A percentile compares a stretch with the other conserved stretches of the same genome.
Evolutionary conservation across 192 early-diverging fungal genomes (phyloP).

Genomic region (Dispira simplex): DNA sequence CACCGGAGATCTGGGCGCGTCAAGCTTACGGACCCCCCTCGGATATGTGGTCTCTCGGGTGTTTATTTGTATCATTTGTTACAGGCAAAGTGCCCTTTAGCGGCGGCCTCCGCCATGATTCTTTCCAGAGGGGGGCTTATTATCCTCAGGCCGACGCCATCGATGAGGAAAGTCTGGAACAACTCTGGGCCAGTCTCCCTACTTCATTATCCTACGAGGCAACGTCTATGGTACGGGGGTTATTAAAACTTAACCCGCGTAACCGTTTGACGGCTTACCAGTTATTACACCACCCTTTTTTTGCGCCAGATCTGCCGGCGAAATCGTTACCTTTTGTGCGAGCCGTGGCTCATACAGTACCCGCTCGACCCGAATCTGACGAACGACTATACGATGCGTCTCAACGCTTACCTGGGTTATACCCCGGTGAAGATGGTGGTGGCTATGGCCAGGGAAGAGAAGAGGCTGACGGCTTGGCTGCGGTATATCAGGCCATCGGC

Average conservation of each 20-base stretch:
- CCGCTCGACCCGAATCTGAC: background rate
- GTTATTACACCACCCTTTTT: conserved; percentile 39
- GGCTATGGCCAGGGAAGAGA: no score
- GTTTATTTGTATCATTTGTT: conserved; percentile 54
- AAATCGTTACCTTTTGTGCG: background rate
- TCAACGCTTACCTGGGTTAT: background rate
- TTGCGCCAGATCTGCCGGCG: conserved; percentile 18
- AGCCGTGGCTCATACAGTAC: background rate
- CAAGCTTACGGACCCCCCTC: conserved; percentile 53
- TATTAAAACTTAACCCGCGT: conserved; percentile 42
- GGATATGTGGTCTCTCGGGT: conserved; percentile 68
- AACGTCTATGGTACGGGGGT: conserved; percentile 29
- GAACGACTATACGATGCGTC: background rate
- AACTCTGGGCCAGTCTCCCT: conserved; percentile 25
- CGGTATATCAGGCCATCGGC: no score
- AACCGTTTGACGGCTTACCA: conserved; percentile 28
- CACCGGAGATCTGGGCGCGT: conserved; percentile 56
- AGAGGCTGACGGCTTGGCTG: no score
- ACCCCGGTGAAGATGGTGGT: no score
- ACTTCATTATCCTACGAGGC: conserved; percentile 31
- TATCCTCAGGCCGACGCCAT: background rate
- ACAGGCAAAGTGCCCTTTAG: conserved; percentile 59
- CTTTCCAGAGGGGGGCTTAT: no score
- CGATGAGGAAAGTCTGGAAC: background rate
- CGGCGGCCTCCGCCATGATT: conserved; percentile 11